Evolutionary conservation across 768 basidiomycete species (phyloP), one percentile per base, ranked within the genome.

Genomic region (Phlebiopsis gigantea): DNA sequence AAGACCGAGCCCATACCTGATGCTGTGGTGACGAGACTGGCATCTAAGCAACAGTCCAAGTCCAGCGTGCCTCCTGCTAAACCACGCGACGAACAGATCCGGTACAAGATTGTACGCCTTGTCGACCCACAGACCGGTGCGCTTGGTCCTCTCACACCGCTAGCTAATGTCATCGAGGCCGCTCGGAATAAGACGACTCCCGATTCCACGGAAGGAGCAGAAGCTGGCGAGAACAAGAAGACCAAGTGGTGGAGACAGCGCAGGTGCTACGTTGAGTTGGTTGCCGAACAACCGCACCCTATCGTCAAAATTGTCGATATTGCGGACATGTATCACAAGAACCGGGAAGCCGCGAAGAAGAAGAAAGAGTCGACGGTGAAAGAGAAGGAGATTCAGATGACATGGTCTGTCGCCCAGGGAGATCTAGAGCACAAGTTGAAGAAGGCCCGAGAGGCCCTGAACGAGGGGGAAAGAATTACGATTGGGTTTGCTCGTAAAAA

Each of bases 321-420:
- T 57, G 74, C 74, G 58, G 75, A 71, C 30, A 69, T 72, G 39
- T 73, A 72, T 56, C 71, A 69, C 39, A 74, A 73, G 59, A 66
- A 72, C 19, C 73, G 71, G 58, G 69, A 72, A 55, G 61, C 68
- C 49, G 69, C 71, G 56, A 67, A 67, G 43, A 72, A 73, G 60
- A 70, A 68, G 50, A 75, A 73, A 60, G 50, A 53, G 21, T 17
- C 8, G 10, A 57, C 17, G 41, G 63, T 55, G 9, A 71, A 70
- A 60, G 65, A 72, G 53, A 91, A 90, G 72, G 85, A 89, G 72
- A 73, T 90, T 4, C 85, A 88, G 69, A 65, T 93, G 46, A 82
- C 84, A 12, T 93, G 89, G 87, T 75, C 73, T 2, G 79, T 84
- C 12, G 80, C 72, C 6, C 60, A 67, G 28, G 79, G 76, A 6